Conservation (phyloP, 306 rosid species). For the Rubus parviflorus region DNA sequence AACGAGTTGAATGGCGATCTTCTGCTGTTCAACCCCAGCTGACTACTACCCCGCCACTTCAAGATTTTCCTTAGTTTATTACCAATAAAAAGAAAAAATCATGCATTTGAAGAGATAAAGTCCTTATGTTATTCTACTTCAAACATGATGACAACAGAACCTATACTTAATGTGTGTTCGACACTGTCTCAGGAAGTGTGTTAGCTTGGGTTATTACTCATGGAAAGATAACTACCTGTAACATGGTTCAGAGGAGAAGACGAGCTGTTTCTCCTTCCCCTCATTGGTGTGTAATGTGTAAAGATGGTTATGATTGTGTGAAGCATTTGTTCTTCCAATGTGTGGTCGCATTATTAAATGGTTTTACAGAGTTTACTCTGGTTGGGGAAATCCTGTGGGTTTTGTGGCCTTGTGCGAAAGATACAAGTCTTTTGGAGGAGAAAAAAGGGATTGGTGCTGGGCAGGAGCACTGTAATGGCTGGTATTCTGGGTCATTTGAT, state of each 20-base stretch:
- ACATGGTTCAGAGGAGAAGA: not conserved
- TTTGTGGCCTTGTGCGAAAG: not conserved
- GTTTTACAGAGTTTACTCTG: not conserved
- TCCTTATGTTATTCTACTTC: not conserved
- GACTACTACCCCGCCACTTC: not conserved
- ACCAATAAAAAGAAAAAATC: not conserved
- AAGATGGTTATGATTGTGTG: not conserved
- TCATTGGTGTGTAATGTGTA: not conserved
- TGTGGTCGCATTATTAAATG: not conserved
- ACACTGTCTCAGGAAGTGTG: not conserved
- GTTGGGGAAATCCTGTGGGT: not conserved
- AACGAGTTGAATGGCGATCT: not conserved
- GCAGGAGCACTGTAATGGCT: not conserved
- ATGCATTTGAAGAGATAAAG: not conserved
- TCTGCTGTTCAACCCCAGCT: not conserved
- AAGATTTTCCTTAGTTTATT: not conserved
- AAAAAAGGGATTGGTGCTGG: too few relatives aligned
- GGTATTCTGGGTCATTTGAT: not conserved
- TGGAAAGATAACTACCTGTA: not conserved
- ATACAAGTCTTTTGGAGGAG: not conserved
- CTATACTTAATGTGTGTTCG: too few relatives aligned
- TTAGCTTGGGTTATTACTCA: not conserved
- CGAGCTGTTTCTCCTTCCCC: not conserved
- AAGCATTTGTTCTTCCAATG: not conserved
- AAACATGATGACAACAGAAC: not conserved